Conservation (phyloP, 345 rosid genomes). For the Eucalyptus tenuipes region DNA sequence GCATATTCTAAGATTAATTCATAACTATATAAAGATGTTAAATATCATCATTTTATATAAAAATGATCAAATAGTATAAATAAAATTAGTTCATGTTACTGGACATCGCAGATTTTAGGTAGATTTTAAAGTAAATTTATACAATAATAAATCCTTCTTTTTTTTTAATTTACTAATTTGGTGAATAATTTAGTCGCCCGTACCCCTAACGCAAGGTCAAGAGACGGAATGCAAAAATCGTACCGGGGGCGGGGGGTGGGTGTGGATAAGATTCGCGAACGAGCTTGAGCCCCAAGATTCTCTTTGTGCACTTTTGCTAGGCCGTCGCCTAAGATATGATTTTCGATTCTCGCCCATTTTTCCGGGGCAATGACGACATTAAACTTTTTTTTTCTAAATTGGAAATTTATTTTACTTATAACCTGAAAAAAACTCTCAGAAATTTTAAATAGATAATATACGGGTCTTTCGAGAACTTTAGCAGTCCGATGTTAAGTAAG, state of each 20-base stretch:
- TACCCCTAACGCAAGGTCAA: not conserved
- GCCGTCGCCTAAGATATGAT: not conserved
- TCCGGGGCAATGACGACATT: not conserved
- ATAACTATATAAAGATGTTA: too few species aligned
- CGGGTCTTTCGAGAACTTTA: not conserved
- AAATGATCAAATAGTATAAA: too few species aligned
- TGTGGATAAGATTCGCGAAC: not conserved
- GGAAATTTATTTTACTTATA: not conserved
- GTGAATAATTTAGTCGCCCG: not conserved
- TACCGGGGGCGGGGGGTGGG: not conserved
- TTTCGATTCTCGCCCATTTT: not conserved
- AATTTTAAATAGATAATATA: not conserved
- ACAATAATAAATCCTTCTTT: not conserved
- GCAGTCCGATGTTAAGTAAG: not conserved
- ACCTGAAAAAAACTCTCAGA: not conserved
- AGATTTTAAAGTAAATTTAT: not conserved
- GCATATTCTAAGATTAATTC: too few species aligned
- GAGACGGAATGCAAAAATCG: not conserved
- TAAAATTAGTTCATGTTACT: not conserved
- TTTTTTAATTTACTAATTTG: not conserved
- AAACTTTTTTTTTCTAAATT: not conserved
- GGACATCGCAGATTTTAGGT: not conserved
- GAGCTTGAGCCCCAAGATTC: not conserved
- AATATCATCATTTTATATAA: too few species aligned
- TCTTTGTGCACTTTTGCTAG: not conserved